Evolutionary conservation across 2,329 filamentous ascomycete species (phyloP).

Genomic region (Magnaporthiopsis poae): DNA sequence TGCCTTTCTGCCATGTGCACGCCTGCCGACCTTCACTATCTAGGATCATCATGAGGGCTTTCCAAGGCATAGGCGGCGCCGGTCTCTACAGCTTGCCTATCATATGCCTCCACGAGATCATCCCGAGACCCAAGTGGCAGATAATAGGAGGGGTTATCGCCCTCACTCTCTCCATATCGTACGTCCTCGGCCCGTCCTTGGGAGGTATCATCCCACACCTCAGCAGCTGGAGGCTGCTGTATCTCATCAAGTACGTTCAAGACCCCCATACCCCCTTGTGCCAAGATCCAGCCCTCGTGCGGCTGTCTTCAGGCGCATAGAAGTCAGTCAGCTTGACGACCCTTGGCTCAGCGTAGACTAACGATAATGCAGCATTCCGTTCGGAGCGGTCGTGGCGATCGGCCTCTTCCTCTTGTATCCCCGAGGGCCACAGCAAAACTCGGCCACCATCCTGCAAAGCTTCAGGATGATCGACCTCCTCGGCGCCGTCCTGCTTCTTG

Average conservation of each 20-base stretch:
- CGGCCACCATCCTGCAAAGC: slow-evolving; percentile 1
- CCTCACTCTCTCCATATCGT: slow-evolving; percentile 45
- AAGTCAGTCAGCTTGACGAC: no score
- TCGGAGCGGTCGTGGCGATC: slow-evolving; percentile 36
- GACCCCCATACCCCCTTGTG: neutral
- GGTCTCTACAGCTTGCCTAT: slow-evolving; percentile 52
- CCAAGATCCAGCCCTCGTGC: no score
- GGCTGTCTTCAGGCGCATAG: no score
- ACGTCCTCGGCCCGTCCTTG: slow-evolving; percentile 48
- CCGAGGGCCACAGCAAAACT: neutral
- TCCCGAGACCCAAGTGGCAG: slow-evolving; percentile 41
- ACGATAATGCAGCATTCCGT: slow-evolving; percentile 33
- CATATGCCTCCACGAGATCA: slow-evolving; percentile 46
- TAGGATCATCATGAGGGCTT: slow-evolving; percentile 48
- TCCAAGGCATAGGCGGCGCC: slow-evolving; percentile 52
- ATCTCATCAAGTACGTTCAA: slow-evolving; percentile 47
- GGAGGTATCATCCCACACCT: slow-evolving; percentile 46
- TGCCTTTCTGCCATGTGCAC: neutral
- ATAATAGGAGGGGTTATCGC: slow-evolving; percentile 46
- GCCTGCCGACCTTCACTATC: neutral
- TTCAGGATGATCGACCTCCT: slow-evolving; percentile 14
- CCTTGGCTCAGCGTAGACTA: neutral
- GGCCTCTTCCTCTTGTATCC: slow-evolving; percentile 31
- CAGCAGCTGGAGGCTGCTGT: slow-evolving; percentile 49
- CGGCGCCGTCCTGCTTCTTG: slow-evolving; percentile 31